Conservation (phyloP, 768 basidiomycete species). For the Rhodotorula paludigena region DNA sequence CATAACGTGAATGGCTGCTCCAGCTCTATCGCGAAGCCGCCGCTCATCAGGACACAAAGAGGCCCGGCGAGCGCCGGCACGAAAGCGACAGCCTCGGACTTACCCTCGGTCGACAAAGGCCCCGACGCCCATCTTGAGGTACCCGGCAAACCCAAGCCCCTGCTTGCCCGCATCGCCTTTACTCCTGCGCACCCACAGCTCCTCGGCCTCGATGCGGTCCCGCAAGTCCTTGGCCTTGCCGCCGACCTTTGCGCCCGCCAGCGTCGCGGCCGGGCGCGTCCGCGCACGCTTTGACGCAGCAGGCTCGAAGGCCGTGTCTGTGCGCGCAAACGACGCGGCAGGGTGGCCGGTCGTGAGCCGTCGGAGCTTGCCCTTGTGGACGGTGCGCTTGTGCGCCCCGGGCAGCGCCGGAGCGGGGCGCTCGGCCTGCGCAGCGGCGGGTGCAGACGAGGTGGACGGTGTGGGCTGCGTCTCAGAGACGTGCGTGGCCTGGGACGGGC, state of each 20-base stretch:
- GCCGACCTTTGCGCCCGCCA: slow-evolving; percentile 20
- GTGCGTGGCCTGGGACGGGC: not conserved
- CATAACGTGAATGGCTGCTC: not conserved
- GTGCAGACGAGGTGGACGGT: not conserved
- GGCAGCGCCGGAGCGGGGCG: not conserved
- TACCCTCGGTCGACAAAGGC: slow-evolving; percentile 41
- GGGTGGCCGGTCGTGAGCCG: slow-evolving; percentile 18
- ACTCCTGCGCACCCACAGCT: slow-evolving; percentile 16
- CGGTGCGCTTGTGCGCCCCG: slow-evolving; percentile 8
- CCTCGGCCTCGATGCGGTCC: slow-evolving; percentile 9
- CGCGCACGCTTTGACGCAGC: too few species aligned
- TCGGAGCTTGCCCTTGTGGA: slow-evolving; percentile 15
- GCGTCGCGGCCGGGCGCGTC: not conserved
- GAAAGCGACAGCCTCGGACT: too few species aligned
- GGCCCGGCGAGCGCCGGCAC: too few species aligned
- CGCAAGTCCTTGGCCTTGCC: slow-evolving; percentile 26
- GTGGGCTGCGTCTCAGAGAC: not conserved
- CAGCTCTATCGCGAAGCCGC: not conserved
- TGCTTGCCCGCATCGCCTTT: not conserved
- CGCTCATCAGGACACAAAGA: too few species aligned
- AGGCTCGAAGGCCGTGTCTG: not conserved
- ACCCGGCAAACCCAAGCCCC: slow-evolving; percentile 36
- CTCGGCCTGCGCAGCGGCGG: not conserved
- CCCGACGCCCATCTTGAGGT: slow-evolving; percentile 36
- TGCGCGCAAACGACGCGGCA: not conserved